Percentiles rank a stretch among this genome's conserved stretches.
Evolutionary conservation across 805 yeast genomes (phyloP).

Genomic region (Spencermartinsiella europaea): DNA sequence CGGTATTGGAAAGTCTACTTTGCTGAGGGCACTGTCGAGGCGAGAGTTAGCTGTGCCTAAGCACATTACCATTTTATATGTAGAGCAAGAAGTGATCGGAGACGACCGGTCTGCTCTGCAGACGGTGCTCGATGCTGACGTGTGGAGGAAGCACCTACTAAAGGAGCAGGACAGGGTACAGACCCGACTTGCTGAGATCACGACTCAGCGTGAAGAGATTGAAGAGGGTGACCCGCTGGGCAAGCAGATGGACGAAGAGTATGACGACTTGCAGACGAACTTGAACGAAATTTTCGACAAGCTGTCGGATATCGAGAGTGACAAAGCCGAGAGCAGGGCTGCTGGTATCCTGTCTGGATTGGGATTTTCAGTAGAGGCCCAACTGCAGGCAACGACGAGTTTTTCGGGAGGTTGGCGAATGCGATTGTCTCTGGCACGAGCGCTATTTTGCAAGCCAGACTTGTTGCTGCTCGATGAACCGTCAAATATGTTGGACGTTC

Average conservation of each 20-base stretch:
- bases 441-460: slow-evolving; percentile 95
- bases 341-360: slow-evolving; percentile 89
- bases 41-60: slow-evolving; percentile 93
- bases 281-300: slow-evolving; percentile 77
- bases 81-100: slow-evolving; percentile 94
- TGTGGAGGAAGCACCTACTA: slow-evolving; percentile 90
- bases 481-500: slow-evolving; percentile 99
- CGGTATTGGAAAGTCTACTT: slow-evolving; percentile 98
- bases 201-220: slow-evolving; percentile 44
- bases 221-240: slow-evolving; percentile 42
- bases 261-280: slow-evolving; percentile 76
- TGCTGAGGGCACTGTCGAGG: slow-evolving; percentile 83
- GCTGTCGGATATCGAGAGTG: slow-evolving; percentile 89
- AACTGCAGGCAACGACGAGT: slow-evolving; percentile 73
- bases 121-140: slow-evolving; percentile 98
- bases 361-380: slow-evolving; percentile 89
- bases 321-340: slow-evolving; percentile 96
- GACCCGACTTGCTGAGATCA: slow-evolving; percentile 72
- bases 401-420: slow-evolving; percentile 99
- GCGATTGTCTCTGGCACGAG: slow-evolving; percentile 98
- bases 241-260: slow-evolving; percentile 79
- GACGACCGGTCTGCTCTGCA: slow-evolving; percentile 88
- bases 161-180: slow-evolving; percentile 59
- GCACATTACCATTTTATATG: slow-evolving; percentile 92
- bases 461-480: slow-evolving; percentile 94